Percentiles rank a stretch among this genome's conserved stretches.
phyloP scores from a whole-genome alignment of 352 stramenopile genomes.

The Phytophthora litchii region DNA sequence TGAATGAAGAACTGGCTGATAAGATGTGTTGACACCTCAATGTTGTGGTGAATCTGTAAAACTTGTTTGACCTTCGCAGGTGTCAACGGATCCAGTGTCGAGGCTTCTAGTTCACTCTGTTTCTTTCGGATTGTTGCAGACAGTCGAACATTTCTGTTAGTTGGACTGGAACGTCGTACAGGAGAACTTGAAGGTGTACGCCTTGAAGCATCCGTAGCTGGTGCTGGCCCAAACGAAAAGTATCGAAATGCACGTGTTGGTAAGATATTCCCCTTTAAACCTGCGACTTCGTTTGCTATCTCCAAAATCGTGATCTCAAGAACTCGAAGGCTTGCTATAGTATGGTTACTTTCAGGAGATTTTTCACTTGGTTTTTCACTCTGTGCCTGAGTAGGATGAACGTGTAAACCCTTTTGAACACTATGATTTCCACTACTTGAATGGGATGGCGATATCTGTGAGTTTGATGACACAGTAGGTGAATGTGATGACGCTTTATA shows the following conservation, averaged over 20 bases:
- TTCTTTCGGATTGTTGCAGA: constrained; percentile 15
- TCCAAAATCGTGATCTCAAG: constrained; percentile 46
- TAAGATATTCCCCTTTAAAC: constrained; percentile 27
- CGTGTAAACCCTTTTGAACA: background rate
- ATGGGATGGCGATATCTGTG: background rate
- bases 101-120: constrained; percentile 28
- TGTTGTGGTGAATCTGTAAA: constrained; percentile 30
- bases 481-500: background rate
- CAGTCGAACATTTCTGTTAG: background rate
- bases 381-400: background rate
- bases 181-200: constrained; percentile 13
- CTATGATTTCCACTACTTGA: background rate
- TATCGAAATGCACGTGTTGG: constrained; percentile 35
- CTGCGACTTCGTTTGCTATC: constrained; percentile 30
- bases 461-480: background rate
- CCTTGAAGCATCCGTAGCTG: background rate
- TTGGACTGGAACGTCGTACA: constrained; percentile 13
- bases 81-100: constrained; percentile 41
- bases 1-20: constrained; percentile 62
- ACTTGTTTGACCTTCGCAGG: constrained; percentile 40
- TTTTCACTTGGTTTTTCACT: background rate
- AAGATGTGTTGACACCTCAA: constrained; percentile 50
- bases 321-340: constrained; percentile 33
- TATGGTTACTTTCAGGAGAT: background rate
- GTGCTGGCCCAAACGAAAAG: constrained; percentile 22